Base-by-base conservation (phyloP, 345 rosid species). In the Rhodamnia rubescens region DNA sequence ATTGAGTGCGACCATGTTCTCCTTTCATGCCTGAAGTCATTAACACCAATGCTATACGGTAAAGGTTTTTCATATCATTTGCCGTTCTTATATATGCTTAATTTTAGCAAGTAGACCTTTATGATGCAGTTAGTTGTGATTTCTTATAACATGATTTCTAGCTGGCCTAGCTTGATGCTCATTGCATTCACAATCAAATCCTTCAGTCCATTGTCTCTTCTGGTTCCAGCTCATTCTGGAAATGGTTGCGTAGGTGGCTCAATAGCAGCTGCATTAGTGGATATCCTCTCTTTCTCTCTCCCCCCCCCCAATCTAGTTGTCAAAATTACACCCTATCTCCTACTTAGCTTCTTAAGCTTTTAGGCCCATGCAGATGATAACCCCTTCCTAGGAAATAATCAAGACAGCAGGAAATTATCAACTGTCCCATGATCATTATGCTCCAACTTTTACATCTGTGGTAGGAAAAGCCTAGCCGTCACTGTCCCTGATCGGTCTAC, bases 11-110 rank as follows among this genome's bases (percentile, higher is more conserved):
- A 83, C 74, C 29, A 18, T 27, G 86, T 86, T 85, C 87, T 95
- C 85, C 90, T 90, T 88, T 89, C 94, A 27, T 91, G 92, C 86
- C 89, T 96, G 90, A 92, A 90, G 75, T 84, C 96, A 18, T 84
- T 95, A 90, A 90, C 91, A 8, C 85, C 90, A 36, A 89, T 97
- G 85, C 88, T 97, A 83, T 89, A 87, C 51, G 99, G 99, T 97
- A 92, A 74, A 51, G 18, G 87, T 12, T 32, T 13, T 32, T 18
- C 2, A 69, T 69, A 69, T 69, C 78, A 69, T 69, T 69, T 69
- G 78, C 18, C 9, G 5, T 69, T 18, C 78, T 64, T 32, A 0
- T 64, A 64, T 16, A 18, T 69, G 78, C 78, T 64, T 69, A 32
- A 16, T 69, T 69, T 69, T 18, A 32, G 78, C 78, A 69, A 69